Percentiles rank a stretch among this genome's conserved stretches.
Conservation (phyloP, 768 basidiomycete species). For the Tubosaeta sp. region DNA sequence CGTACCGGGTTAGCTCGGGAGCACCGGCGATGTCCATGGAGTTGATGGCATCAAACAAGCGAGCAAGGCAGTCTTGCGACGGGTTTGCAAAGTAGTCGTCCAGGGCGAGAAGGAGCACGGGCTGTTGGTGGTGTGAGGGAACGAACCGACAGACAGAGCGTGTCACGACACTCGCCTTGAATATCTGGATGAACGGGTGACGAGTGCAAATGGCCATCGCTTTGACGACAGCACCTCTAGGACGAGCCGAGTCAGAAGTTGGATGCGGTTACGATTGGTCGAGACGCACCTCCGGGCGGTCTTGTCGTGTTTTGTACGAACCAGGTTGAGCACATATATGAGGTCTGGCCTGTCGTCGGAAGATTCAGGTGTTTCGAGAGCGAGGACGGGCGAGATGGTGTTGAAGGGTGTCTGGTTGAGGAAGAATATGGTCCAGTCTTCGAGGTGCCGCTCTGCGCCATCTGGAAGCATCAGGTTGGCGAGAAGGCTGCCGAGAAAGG, state of each 20-base stretch:
- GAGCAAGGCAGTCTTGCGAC: conserved; percentile 84
- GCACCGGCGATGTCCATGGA: conserved; percentile 81
- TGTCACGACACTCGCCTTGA: conserved; percentile 63
- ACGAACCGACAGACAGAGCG: neutral
- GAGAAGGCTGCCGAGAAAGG: conserved; percentile 55
- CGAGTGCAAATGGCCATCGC: conserved; percentile 92
- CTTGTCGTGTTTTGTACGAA: conserved; percentile 89
- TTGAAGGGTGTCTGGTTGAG: conserved; percentile 92
- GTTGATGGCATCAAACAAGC: conserved; percentile 91
- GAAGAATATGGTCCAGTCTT: conserved; percentile 99
- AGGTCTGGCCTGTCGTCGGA: conserved; percentile 42
- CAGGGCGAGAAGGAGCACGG: conserved; percentile 87
- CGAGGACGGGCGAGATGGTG: conserved; percentile 77
- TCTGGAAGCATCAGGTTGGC: conserved; percentile 99
- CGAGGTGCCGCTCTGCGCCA: conserved; percentile 89
- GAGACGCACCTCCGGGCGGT: conserved; percentile 61
- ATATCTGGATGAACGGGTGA: conserved; percentile 93
- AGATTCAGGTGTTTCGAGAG: conserved; percentile 53
- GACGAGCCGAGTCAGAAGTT: conserved; percentile 10
- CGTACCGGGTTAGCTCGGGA: conserved; percentile 72
- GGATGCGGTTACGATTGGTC: conserved; percentile 1
- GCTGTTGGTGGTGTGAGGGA: conserved; percentile 44
- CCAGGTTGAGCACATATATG: conserved; percentile 86
- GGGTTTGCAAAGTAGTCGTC: conserved; percentile 93
- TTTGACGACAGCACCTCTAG: conserved; percentile 89